These are phyloP conservation scores for Cinchona pubescens DNA, from an alignment of 257 asterid species.

Conservation along the genomic window DNA sequence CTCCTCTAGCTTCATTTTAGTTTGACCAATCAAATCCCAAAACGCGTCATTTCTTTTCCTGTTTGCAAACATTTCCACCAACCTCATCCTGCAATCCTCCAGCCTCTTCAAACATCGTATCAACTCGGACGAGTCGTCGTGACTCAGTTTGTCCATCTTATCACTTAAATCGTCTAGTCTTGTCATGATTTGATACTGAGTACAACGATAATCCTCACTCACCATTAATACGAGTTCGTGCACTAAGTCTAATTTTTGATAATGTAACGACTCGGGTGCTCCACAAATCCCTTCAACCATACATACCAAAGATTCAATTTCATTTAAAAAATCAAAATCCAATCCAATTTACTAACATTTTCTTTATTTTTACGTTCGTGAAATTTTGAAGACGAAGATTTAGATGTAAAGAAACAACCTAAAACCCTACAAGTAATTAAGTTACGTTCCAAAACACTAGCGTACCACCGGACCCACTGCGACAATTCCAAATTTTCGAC, in stretches of 20 bases:
- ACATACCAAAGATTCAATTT: constrained; percentile 27
- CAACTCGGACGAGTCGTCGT: constrained; percentile 36
- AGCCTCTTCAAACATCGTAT: constrained; percentile 26
- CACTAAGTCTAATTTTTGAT: constrained; percentile 25
- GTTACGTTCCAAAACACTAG: constrained; percentile 31
- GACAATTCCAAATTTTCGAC: constrained; percentile 24
- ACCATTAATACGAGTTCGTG: constrained; percentile 36
- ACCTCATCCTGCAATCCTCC: constrained; percentile 27
- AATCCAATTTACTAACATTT: background rate
- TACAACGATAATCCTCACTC: constrained; percentile 34
- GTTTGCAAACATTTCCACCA: constrained; percentile 29
- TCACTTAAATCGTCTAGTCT: constrained; percentile 27
- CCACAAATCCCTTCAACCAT: constrained; percentile 38
- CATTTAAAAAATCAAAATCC: constrained; percentile 15
- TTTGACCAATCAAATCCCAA: constrained; percentile 33
- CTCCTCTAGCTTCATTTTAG: constrained; percentile 20
- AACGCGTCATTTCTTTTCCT: constrained; percentile 29
- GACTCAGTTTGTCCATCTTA: constrained; percentile 12
- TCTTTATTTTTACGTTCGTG: background rate
- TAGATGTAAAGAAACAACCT: constrained; percentile 21
- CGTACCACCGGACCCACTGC: constrained; percentile 43
- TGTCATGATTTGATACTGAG: constrained; percentile 28
- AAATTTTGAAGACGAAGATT: constrained; percentile 14
- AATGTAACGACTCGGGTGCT: constrained; percentile 35
- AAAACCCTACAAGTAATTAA: constrained; percentile 24